Evolutionary conservation across 1,284 basidiomycete species (phyloP), one percentile per base, ranked within the genome.

Genomic region (Trichosporon sp.): DNA sequence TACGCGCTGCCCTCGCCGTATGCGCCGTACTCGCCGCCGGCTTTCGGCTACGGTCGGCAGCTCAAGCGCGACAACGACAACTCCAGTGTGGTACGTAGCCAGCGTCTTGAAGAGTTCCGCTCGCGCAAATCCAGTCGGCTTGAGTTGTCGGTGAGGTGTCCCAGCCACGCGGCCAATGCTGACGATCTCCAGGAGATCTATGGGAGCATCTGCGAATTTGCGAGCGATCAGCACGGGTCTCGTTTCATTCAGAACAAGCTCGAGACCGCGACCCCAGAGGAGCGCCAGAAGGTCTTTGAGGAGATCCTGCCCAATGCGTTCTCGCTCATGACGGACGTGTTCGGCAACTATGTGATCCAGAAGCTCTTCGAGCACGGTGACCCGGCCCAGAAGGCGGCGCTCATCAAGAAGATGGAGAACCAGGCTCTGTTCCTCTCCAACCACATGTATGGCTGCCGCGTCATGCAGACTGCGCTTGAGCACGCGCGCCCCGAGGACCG

Each of bases 311-410:
- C 93, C 11, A 87, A 88, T 73, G 85, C 89, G 2, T 81, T 92
- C 57, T 86, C 88, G 67, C 84, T 99, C 62, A 91, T 95, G 75
- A 89, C 89, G 69, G 94, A 98, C 74, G 92, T 98, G 46, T 99
- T 97, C 77, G 95, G 95, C 64, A 99, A 99, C 83, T 99, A 97
- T 82, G 88, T 91, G 73, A 88, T 97, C 64, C 95, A 99, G 80
- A 97, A 97, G 81, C 81, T 98, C 72, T 90, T 98, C 71, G 95
- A 99, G 78, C 86, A 90, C 74, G 94, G 95, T 25, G 89, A 88
- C 16, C 85, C 86, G 65, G 81, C 83, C 13, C 93, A 95, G 75
- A 90, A 89, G 74, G 85, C 85, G 1, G 80, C 86, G 9, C 82
- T 98, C 52, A 88, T 87, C 1, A 85, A 82, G 61, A 85, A 87